phyloP scores from a whole-genome alignment of 1,284 basidiomycete genomes.

The Marasmius fiardii region DNA sequence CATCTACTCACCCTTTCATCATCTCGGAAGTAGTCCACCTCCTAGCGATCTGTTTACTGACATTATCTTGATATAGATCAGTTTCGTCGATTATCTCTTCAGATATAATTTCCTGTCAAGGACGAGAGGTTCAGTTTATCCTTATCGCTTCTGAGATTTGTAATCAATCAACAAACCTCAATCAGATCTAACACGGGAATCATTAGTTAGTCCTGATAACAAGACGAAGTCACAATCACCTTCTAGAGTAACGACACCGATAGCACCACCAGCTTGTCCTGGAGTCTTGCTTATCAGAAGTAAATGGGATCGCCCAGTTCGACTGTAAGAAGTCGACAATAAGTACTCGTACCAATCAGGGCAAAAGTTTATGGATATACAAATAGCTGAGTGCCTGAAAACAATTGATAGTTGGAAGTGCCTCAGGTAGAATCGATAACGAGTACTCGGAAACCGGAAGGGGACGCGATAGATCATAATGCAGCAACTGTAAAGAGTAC shows the following conservation, averaged over 20 bases:
- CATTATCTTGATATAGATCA: conserved; percentile 85
- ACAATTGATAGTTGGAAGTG: conserved; percentile 80
- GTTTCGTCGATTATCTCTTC: conserved; percentile 91
- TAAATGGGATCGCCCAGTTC: conserved; percentile 92
- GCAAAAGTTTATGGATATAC: conserved; percentile 37
- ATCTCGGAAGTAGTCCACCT: conserved; percentile 69
- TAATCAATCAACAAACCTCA: conserved; percentile 47
- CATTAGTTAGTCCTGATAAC: neutral
- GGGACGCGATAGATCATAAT: conserved; percentile 83
- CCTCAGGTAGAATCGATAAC: conserved; percentile 87
- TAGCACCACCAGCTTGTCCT: conserved; percentile 73
- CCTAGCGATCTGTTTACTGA: conserved; percentile 67
- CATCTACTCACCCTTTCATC: conserved; percentile 67
- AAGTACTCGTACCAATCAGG: neutral
- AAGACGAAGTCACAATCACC: conserved; percentile 35
- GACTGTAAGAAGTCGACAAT: conserved; percentile 45
- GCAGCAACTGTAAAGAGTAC: neutral
- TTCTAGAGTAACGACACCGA: conserved; percentile 81
- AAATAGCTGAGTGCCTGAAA: conserved; percentile 85
- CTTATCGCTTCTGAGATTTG: too few species aligned
- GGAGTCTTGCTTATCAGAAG: conserved; percentile 84
- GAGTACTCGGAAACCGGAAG: conserved; percentile 73
- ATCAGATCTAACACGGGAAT: conserved; percentile 52
- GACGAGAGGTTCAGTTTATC: too few species aligned
- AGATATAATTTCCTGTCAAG: conserved; percentile 70